Evolutionary conservation across 2,329 filamentous ascomycete genomes (phyloP), one percentile per base, ranked within the genome.

Genomic region (Hymenoscyphus infarciens): DNA sequence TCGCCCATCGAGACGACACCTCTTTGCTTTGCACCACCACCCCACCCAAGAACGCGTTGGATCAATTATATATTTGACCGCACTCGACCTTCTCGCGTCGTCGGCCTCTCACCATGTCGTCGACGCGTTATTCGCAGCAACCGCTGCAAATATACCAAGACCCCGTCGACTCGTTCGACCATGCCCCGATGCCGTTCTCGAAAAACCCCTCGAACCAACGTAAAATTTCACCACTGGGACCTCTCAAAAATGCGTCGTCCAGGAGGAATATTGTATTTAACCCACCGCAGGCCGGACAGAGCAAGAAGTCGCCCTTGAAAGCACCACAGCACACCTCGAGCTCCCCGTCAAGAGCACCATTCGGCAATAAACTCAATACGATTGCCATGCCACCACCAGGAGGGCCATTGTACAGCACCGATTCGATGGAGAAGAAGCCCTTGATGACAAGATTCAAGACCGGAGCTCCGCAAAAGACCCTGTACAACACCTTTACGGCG

Each of bases 281-380:
- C 69, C 88, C 89, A 27, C 78, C 83, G 25, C 75, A 79, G 60
- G 71, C 64, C 75, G 80, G 64, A 74, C 79, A 70, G 77, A 70
- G 82, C 71, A 82, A 80, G 72, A 82, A 82, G 63, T 96, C 91
- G 61, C 91, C 90, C 11, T 83, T 83, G 71, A 96, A 95, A 77
- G 77, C 82, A 61, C 79, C 82, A 61, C 79, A 80, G 68, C 79
- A 79, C 69, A 77, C 78, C 52, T 83, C 81, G 62, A 83, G 83
- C 65, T 86, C 87, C 56, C 87, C 82, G 45, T 81, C 81, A 66
- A 83, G 82, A 70, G 84, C 83, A 66, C 82, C 87, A n/a, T 82
- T 80, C 70, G 81, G 81, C 72, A 85, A 84, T 71, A 79, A 95
- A 66, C 87, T 89, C 73, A 82, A 52, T 25, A 22, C 45, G 69